Evolutionary conservation across 768 basidiomycete species (phyloP).

Genomic region (Galerina sulciceps): DNA sequence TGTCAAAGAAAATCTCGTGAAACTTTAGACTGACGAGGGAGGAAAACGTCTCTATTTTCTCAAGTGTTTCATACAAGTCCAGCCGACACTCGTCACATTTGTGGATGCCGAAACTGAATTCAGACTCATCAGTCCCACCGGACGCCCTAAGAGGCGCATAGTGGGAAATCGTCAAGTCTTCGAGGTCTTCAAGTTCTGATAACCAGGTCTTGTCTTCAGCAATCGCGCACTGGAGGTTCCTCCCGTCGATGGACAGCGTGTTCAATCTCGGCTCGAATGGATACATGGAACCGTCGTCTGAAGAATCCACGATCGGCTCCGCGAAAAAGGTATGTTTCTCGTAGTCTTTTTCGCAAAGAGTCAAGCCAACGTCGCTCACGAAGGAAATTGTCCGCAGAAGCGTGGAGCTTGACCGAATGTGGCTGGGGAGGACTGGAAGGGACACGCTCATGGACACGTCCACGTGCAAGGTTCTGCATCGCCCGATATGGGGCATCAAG

Average conservation of each 20-base stretch:
- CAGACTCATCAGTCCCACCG: too few species aligned
- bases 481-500: neutral
- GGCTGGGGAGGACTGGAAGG: neutral
- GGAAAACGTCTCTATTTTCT: neutral
- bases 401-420: neutral
- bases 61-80: neutral
- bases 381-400: neutral
- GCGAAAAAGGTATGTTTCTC: neutral
- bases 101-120: neutral
- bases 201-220: neutral
- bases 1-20: neutral
- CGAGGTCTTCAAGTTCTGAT: neutral
- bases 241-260: neutral
- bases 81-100: neutral
- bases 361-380: neutral
- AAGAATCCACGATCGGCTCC: neutral
- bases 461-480: neutral
- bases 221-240: neutral
- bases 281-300: neutral
- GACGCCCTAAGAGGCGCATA: neutral
- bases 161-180: neutral
- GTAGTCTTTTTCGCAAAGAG: neutral
- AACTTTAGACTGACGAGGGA: neutral
- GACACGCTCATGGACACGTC: neutral
- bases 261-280: neutral